Evolutionary conservation across 495 filamentous ascomycete species (phyloP), one percentile per base, ranked within the genome.

Genomic region (Neurospora cerealis): DNA sequence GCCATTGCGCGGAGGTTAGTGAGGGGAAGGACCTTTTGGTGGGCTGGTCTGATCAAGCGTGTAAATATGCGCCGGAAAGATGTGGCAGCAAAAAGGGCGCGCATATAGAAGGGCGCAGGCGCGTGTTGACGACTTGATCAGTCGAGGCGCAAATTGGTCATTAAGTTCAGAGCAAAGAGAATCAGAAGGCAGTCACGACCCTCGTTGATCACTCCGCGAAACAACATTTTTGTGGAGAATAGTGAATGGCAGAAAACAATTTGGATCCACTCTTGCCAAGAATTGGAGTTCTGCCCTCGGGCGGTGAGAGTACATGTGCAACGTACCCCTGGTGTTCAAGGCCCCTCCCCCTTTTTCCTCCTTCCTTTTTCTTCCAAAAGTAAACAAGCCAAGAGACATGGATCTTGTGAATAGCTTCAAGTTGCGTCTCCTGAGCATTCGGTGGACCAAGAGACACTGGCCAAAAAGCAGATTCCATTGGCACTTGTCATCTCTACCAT

Each of bases 1-100:
- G 76, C 72, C 80, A 83, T 81, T 69, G 78, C 39, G 76, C 70
- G 70, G 40, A 54, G 62, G 46, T 37, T 32, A 21, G 37, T 19
- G 21, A 36, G 54, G 13, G 17, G 41, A 70, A 48, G 7, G 11
- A 48, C 28, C 28, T 17, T 69, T 70, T 69, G 39, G 17, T 21
- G 38, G 21, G 5, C 10, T 39, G 36, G 69, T 36, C 48, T 69
- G 36, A 28, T 78, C 46, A 72, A 60, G 70, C 60, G 39, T 70
- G 71, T 70, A 19, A 72, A 32, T 19, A 74, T 46, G 69, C 71
- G 34, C 70, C 74, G 40, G 38, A 75, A 40, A 66, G 71, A 74
- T 71, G 71, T 28, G n/a, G 70, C 41, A 21, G 60, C 42, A n/a
- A 75, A 24, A 71, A 62, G 41, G 9, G 60, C 41, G 72, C 72